Base-by-base conservation (phyloP, 768 basidiomycete species). In the Rubroboletus pulcherrimus region DNA sequence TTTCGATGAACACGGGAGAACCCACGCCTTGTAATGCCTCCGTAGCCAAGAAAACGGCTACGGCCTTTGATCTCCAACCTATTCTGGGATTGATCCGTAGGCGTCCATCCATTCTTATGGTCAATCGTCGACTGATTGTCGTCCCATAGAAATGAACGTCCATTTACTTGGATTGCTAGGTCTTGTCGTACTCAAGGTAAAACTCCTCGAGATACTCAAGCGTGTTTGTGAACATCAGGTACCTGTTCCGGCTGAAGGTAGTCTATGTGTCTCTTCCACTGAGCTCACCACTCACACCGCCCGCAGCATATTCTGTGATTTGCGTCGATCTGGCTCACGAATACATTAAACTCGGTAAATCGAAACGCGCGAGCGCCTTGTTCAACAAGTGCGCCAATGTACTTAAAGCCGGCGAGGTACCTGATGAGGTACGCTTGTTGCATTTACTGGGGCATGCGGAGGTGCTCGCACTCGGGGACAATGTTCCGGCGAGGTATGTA, bases 321-420 rank as follows among this genome's bases (percentile, higher is more conserved):
- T 93, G 89, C 3, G 73, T 86, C 1, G 82, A 86, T 41, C 79
- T 96, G 7, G 94, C 89, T 0, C 78, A 84, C 53, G 91, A 94
- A 66, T 93, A 94, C 63, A 74, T 85, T 43, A 81, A 79, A 35
- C 78, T 98, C 1, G 94, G 95, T 4, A 91, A 88, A 67, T 71
- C 74, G 2, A 81, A 81, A 49, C 81, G 87, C 37, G 93, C 93
- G 0, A 76, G 74, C 1, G 64, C 73, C 2, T 78, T 96, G 19
- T 89, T 91, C 63, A 78, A 71, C n/a, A 82, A 81, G 34, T 78
- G 80, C 1, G 70, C 84, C 14, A 75, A 71, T 31, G 59, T 75
- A 4, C 72, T 85, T 10, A 75, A 77, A 47, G 72, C 65, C n/a
- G 73, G 71, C 0, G 65, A 74, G 2, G 72, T 79, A 0, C 80